Percentiles rank a stretch among this genome's conserved stretches.
phyloP scores from a whole-genome alignment of 441 rosid genomes.

The Populus hybrid region DNA sequence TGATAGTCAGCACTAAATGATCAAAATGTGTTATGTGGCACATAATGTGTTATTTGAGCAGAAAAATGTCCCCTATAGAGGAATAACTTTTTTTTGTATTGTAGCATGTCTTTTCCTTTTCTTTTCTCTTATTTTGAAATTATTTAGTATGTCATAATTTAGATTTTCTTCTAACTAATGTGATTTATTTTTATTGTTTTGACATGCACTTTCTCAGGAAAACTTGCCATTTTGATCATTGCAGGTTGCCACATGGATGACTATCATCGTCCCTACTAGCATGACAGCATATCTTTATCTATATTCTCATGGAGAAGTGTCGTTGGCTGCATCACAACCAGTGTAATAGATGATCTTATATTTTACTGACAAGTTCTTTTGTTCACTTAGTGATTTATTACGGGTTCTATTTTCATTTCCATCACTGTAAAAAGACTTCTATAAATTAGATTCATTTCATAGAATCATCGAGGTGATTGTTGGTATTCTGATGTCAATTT shows the following conservation, averaged over 20 bases:
- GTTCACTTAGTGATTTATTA: not conserved
- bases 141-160: not conserved
- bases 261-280: constrained; percentile 80
- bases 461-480: not conserved
- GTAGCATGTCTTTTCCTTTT: not conserved
- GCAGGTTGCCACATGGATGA: constrained; percentile 96
- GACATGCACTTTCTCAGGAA: not conserved
- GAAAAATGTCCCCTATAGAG: not conserved
- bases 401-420: constrained; percentile 7
- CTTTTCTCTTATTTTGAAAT: not conserved
- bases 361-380: constrained; percentile 6
- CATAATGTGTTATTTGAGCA: not conserved
- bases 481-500: not conserved
- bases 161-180: not conserved
- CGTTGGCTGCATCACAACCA: constrained; percentile 97
- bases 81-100: not conserved
- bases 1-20: not conserved
- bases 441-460: not conserved
- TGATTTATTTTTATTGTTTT: not conserved
- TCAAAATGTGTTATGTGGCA: not conserved
- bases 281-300: constrained; percentile 93
- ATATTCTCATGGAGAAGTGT: constrained; percentile 93
- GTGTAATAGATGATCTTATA: constrained; percentile 93
- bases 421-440: not conserved
- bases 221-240: constrained; percentile 24